Percentiles rank a stretch among this genome's conserved stretches.
Evolutionary conservation across 805 yeast species (phyloP).

Genomic region (Sporopachydermia quercuum): DNA sequence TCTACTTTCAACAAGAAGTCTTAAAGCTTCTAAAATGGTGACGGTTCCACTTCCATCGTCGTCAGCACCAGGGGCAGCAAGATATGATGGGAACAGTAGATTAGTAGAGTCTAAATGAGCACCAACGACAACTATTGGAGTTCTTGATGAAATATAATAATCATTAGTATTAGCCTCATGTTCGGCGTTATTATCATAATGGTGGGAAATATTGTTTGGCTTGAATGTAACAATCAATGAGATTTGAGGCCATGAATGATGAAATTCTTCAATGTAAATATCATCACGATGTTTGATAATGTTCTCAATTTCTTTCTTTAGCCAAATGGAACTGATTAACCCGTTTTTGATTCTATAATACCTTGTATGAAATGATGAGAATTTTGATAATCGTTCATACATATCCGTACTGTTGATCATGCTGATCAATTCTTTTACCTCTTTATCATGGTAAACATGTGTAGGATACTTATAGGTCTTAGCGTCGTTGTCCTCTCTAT

Average conservation of each 20-base stretch:
- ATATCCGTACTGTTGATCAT: constrained; percentile 33
- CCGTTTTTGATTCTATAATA: constrained; percentile 68
- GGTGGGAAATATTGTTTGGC: constrained; percentile 14
- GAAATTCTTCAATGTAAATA: constrained; percentile 31
- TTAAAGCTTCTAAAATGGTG: constrained; percentile 60
- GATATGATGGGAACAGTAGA: constrained; percentile 47
- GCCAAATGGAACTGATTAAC: constrained; percentile 55
- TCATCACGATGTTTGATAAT: constrained; percentile 20
- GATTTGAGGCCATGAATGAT: constrained; percentile 69
- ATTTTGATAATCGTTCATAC: constrained; percentile 38
- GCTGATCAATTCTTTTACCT: constrained; percentile 26
- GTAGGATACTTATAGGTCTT: too few species aligned
- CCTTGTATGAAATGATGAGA: constrained; percentile 60
- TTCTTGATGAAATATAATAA: constrained; percentile 9
- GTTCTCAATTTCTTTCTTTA: constrained; percentile 29
- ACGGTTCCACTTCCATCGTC: constrained; percentile 87
- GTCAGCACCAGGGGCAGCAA: constrained; percentile 88
- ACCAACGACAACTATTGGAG: constrained; percentile 54
- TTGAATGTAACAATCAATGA: constrained; percentile 42
- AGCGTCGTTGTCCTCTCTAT: constrained; percentile 21
- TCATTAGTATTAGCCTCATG: not conserved
- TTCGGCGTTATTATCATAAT: constrained; percentile 33
- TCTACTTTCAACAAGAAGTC: constrained; percentile 34
- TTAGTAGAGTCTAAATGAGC: constrained; percentile 84
- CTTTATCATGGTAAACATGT: constrained; percentile 19